phyloP scores from a whole-genome alignment of 78 protist species.

The Dictyostelium citrinum region DNA sequence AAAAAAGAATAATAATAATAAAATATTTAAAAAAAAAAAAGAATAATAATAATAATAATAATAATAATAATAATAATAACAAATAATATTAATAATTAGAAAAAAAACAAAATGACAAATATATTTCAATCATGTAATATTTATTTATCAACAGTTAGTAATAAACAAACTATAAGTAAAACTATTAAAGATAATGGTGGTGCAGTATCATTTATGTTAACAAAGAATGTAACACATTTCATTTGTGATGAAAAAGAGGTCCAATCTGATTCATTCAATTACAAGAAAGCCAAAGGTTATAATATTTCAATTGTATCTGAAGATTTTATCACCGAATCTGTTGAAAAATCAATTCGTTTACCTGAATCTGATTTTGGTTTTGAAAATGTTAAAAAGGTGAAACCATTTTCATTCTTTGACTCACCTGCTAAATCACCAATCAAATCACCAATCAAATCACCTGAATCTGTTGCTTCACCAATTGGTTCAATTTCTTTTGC shows the following conservation, averaged over 20 bases:
- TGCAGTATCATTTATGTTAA: slow-evolving; percentile 4
- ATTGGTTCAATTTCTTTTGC: not conserved
- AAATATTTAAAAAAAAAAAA: no score
- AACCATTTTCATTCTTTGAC: slow-evolving; percentile 10
- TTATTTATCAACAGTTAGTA: slow-evolving; percentile 29
- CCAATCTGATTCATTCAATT: not conserved
- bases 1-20: not conserved
- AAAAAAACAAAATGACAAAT: not conserved
- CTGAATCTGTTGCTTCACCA: not conserved
- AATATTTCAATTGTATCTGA: slow-evolving; percentile 13
- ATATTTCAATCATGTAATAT: slow-evolving; percentile 10
- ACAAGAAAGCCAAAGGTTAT: slow-evolving; percentile 19
- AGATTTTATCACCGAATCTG: not conserved
- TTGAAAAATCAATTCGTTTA: not conserved
- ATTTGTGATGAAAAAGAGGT: slow-evolving; percentile 5
- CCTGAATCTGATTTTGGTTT: not conserved
- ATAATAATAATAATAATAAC: not conserved
- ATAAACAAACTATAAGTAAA: not conserved
- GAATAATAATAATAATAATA: not conserved
- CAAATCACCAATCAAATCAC: not conserved
- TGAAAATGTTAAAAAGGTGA: not conserved
- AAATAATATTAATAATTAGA: no score
- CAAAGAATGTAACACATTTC: slow-evolving; percentile 15
- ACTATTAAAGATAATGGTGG: slow-evolving; percentile 65
- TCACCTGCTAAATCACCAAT: not conserved